A percentile compares a stretch with the other conserved stretches of the same genome.
These are phyloP conservation scores for Fusarium sp. DNA, from an alignment of 2,329 filamentous ascomycete species.

Conservation along the genomic window DNA sequence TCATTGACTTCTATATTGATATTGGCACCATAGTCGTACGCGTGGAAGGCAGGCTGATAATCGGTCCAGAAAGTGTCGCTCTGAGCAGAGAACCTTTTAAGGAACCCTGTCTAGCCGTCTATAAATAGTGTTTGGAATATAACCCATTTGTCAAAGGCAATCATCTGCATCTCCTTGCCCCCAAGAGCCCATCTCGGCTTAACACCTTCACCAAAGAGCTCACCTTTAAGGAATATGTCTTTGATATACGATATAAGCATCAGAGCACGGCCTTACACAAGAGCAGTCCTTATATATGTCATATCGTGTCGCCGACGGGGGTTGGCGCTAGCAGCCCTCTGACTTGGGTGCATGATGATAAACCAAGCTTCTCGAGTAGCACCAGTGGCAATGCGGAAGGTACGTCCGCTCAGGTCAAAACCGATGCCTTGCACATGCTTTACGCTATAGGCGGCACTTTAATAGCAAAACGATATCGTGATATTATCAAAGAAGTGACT, in stretches of 20 bases:
- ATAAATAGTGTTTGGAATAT: neutral
- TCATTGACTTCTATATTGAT: neutral
- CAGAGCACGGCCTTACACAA: neutral
- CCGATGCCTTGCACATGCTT: neutral
- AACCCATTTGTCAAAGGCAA: too few species aligned
- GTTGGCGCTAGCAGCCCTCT: neutral
- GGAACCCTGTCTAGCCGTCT: neutral
- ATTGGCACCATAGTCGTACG: neutral
- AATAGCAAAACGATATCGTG: neutral
- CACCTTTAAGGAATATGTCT: neutral
- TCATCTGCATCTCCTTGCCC: too few species aligned
- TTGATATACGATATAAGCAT: neutral
- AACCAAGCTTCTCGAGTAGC: neutral
- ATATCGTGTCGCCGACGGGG: neutral
- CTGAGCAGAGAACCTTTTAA: neutral
- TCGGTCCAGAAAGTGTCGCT: neutral
- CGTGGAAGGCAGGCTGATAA: neutral
- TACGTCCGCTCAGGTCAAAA: neutral
- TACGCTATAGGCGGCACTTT: neutral
- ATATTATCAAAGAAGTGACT: neutral
- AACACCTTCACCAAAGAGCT: neutral
- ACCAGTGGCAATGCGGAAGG: neutral
- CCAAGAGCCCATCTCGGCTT: neutral
- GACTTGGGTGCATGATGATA: neutral
- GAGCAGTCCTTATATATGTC: neutral